These are phyloP conservation scores for Phytopythium mirpurense DNA, from an alignment of 352 stramenopile genomes.

Conservation along the genomic window DNA sequence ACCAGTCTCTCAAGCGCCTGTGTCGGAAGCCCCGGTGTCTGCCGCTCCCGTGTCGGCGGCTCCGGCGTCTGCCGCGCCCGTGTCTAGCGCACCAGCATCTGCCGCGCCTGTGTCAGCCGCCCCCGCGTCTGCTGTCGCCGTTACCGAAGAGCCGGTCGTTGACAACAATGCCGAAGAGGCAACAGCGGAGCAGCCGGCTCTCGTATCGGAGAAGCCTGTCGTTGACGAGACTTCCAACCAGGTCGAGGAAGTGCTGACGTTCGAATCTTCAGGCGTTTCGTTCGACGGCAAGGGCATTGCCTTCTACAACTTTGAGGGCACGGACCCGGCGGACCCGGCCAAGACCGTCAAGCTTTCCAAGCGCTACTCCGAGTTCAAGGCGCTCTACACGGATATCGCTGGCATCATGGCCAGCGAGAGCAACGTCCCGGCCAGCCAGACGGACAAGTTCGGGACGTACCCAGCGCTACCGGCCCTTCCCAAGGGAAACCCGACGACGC, in stretches of 20 bases:
- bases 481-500: constrained; percentile 30
- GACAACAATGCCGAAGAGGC: constrained; percentile 8
- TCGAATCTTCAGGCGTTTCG: constrained; percentile 33
- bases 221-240: constrained; percentile 14
- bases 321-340: constrained; percentile 30
- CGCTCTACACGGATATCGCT: constrained; percentile 40
- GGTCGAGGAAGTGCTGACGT: constrained; percentile 20
- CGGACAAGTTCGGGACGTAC: constrained; percentile 55
- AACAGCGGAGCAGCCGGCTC: constrained; percentile 9
- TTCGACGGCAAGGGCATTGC: constrained; percentile 46
- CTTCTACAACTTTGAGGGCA: constrained; percentile 59
- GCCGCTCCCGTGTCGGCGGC: background rate
- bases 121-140: constrained; percentile 4
- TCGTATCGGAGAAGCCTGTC: constrained; percentile 8
- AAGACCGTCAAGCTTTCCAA: constrained; percentile 51
- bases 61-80: background rate
- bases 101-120: background rate
- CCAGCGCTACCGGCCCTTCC: constrained; percentile 53
- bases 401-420: constrained; percentile 52
- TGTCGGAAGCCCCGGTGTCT: background rate
- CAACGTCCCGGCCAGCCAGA: constrained; percentile 36
- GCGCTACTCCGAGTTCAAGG: constrained; percentile 76
- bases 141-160: background rate
- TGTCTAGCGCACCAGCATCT: background rate
- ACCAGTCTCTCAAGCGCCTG: too few relatives aligned